Percentiles rank a stretch among this genome's conserved stretches.
These are phyloP conservation scores for Oidiodendron maius DNA, from an alignment of 495 filamentous ascomycete species.

Conservation along the genomic window DNA sequence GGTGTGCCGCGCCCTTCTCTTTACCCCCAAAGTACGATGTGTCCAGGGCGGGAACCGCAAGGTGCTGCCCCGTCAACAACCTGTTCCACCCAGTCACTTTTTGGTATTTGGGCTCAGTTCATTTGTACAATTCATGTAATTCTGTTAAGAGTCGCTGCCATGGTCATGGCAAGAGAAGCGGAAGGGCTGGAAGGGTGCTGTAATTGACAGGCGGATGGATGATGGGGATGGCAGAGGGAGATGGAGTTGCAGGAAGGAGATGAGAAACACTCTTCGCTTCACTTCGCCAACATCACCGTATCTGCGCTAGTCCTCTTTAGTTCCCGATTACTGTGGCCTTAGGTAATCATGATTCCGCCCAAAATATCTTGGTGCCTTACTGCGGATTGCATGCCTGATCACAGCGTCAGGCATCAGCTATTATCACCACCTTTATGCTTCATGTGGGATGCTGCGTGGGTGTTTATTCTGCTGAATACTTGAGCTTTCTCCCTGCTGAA, in stretches of 20 bases:
- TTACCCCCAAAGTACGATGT: slow-evolving; percentile 9
- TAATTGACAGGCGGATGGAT: slow-evolving; percentile 1
- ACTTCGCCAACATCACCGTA: not conserved
- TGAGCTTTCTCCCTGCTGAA: too few relatives aligned
- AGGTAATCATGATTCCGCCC: too few relatives aligned
- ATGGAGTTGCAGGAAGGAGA: slow-evolving; percentile 4
- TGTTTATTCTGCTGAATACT: too few relatives aligned
- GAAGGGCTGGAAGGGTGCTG: slow-evolving; percentile 1
- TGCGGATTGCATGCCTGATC: too few relatives aligned
- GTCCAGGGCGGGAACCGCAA: slow-evolving; percentile 11
- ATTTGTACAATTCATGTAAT: slow-evolving; percentile 20
- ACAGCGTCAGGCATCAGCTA: too few relatives aligned
- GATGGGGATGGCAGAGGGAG: slow-evolving; percentile 7
- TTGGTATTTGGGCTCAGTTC: slow-evolving; percentile 19
- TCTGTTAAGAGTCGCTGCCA: slow-evolving; percentile 22
- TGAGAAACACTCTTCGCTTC: not conserved
- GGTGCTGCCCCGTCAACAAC: slow-evolving; percentile 12
- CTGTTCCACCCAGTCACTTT: slow-evolving; percentile 17
- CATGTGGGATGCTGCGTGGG: too few relatives aligned
- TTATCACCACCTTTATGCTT: too few relatives aligned
- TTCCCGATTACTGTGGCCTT: too few relatives aligned
- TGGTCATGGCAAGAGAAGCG: slow-evolving; percentile 13
- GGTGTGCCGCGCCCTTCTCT: slow-evolving; percentile 24
- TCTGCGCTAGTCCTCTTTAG: not conserved
- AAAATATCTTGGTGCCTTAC: too few relatives aligned